phyloP scores from a whole-genome alignment of 768 basidiomycete genomes.

The Tulasnella sp. region DNA sequence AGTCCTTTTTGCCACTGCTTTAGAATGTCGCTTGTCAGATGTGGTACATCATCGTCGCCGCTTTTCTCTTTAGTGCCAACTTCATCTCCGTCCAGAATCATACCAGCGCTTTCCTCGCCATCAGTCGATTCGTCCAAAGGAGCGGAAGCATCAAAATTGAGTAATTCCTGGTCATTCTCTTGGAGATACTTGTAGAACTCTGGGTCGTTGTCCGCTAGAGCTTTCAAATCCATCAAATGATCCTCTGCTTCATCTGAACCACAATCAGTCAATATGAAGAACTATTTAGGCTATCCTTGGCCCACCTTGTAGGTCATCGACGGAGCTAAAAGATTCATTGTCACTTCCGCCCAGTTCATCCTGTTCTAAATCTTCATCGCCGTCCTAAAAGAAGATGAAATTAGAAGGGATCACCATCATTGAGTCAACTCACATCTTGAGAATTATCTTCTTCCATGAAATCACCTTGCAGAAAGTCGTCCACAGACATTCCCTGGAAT shows the following conservation, averaged over 20 bases:
- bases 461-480: slow-evolving; percentile 56
- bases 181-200: slow-evolving; percentile 97
- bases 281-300: neutral
- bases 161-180: slow-evolving; percentile 86
- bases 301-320: slow-evolving; percentile 64
- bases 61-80: slow-evolving; percentile 28
- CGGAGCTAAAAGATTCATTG: slow-evolving; percentile 56
- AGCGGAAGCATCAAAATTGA: slow-evolving; percentile 53
- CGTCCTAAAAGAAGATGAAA: slow-evolving; percentile 21
- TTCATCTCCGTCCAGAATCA: slow-evolving; percentile 34
- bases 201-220: slow-evolving; percentile 92
- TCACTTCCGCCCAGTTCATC: slow-evolving; percentile 35
- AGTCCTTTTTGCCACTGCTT: slow-evolving; percentile 80
- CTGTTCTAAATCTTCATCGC: slow-evolving; percentile 23
- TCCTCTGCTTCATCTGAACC: slow-evolving; percentile 50
- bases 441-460: slow-evolving; percentile 52
- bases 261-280: neutral
- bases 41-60: slow-evolving; percentile 29
- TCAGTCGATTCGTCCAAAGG: slow-evolving; percentile 31
- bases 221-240: slow-evolving; percentile 72
- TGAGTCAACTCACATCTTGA: slow-evolving; percentile 19
- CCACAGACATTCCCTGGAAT: slow-evolving; percentile 52
- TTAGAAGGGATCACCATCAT: neutral
- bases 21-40: slow-evolving; percentile 57
- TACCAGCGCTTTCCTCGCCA: slow-evolving; percentile 30